Evolutionary conservation across 805 yeast species (phyloP).

Genomic region (Sugiyamaella qingdaonensis): DNA sequence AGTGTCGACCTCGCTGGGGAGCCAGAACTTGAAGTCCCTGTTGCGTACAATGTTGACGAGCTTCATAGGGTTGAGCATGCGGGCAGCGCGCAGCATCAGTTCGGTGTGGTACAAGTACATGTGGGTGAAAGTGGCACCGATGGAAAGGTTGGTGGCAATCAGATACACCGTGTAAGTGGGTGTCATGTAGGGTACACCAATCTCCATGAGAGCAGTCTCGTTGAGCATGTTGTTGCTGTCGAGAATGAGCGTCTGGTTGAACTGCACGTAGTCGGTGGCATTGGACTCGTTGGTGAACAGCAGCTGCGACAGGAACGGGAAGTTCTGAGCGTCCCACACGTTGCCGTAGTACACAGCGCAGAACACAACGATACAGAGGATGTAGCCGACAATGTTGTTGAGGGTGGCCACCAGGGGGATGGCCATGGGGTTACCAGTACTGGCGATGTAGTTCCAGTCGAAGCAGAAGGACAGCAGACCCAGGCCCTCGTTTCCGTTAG

Average conservation of each 20-base stretch:
- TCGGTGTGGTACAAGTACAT: slow-evolving; percentile 32
- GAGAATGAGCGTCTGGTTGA: slow-evolving; percentile 31
- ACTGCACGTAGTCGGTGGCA: slow-evolving; percentile 21
- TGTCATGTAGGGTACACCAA: slow-evolving; percentile 33
- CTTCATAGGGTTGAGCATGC: slow-evolving; percentile 24
- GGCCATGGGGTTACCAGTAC: slow-evolving; percentile 31
- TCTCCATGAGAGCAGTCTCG: slow-evolving; percentile 24
- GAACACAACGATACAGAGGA: slow-evolving; percentile 24
- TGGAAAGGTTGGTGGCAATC: slow-evolving; percentile 33
- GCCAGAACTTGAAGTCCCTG: slow-evolving; percentile 40
- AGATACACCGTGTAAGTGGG: slow-evolving; percentile 32
- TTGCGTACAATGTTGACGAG: slow-evolving; percentile 31
- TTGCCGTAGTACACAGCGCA: slow-evolving; percentile 34
- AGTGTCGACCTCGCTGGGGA: slow-evolving; percentile 30
- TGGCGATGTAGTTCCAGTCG: slow-evolving; percentile 34
- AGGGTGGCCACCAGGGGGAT: slow-evolving; percentile 30
- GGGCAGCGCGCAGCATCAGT: slow-evolving; percentile 26
- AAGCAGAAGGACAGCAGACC: slow-evolving; percentile 31
- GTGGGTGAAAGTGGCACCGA: slow-evolving; percentile 34
- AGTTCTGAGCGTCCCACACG: slow-evolving; percentile 31
- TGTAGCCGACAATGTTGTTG: slow-evolving; percentile 31
- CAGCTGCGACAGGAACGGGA: slow-evolving; percentile 35
- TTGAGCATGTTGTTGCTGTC: slow-evolving; percentile 25
- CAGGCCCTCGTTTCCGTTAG: slow-evolving; percentile 34
- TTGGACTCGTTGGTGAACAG: slow-evolving; percentile 27